phyloP scores from a whole-genome alignment of 805 yeast genomes.

The Yamadazyma nakazawae region DNA sequence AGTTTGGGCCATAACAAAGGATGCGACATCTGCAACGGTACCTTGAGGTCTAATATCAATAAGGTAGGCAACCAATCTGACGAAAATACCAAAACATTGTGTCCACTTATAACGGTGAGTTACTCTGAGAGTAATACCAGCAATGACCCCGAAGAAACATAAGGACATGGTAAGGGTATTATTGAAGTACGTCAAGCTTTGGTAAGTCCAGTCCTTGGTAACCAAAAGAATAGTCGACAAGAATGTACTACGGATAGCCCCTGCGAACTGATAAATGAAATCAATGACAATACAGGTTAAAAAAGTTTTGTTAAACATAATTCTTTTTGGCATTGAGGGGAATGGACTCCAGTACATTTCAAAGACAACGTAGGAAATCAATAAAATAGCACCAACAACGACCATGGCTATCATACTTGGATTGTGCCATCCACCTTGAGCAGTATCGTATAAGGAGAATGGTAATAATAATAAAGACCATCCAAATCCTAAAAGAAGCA shows the following conservation, averaged over 20 bases:
- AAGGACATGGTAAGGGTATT: conserved; percentile 36
- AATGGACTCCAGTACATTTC: conserved; percentile 34
- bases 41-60: conserved; percentile 17
- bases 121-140: conserved; percentile 30
- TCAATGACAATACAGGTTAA: conserved; percentile 32
- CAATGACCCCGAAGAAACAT: conserved; percentile 37
- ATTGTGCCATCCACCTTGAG: conserved; percentile 31
- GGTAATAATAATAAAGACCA: conserved; percentile 39
- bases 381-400: conserved; percentile 34
- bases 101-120: conserved; percentile 35
- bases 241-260: conserved; percentile 25
- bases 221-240: conserved; percentile 34
- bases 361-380: conserved; percentile 31
- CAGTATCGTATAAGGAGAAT: conserved; percentile 31
- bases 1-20: conserved; percentile 32
- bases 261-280: conserved; percentile 29
- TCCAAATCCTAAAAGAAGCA: conserved; percentile 36
- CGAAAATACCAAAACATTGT: conserved; percentile 29
- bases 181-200: conserved; percentile 36
- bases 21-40: conserved; percentile 23
- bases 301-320: conserved; percentile 33
- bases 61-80: conserved; percentile 32
- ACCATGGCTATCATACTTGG: conserved; percentile 44
- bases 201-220: conserved; percentile 24
- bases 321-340: conserved; percentile 36